Conservation (phyloP, 768 basidiomycete genomes). For the Phlebiopsis flavidoalba region DNA sequence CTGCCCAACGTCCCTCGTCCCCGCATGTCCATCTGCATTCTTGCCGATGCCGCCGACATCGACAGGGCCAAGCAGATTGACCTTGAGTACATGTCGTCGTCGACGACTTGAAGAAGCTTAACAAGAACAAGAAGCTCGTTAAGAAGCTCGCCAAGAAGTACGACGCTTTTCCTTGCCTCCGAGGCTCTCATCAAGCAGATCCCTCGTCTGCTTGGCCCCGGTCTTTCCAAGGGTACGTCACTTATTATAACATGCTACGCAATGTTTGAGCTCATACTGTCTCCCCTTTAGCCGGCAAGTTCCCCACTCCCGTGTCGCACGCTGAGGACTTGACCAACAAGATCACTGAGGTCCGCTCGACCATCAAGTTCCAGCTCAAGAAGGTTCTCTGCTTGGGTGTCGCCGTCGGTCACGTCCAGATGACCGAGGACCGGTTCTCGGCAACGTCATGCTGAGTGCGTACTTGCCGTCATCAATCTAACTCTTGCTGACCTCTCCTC, state of each 20-base stretch:
- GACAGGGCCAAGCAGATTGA: slow-evolving; percentile 98
- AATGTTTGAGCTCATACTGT: not conserved
- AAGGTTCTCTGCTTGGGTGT: slow-evolving; percentile 99
- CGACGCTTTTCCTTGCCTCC: slow-evolving; percentile 96
- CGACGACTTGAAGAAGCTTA: slow-evolving; percentile 99
- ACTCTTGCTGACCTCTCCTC: slow-evolving; percentile 4
- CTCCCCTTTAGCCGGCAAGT: slow-evolving; percentile 75
- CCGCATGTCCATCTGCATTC: slow-evolving; percentile 99
- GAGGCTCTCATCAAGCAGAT: slow-evolving; percentile 99
- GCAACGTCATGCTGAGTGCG: slow-evolving; percentile 95
- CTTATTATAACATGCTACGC: not conserved
- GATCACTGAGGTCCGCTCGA: slow-evolving; percentile 92
- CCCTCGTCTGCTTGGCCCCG: slow-evolving; percentile 97
- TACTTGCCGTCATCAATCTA: not conserved
- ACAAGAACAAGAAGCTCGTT: slow-evolving; percentile 99
- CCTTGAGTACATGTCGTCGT: slow-evolving; percentile 99
- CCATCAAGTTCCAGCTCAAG: slow-evolving; percentile 99
- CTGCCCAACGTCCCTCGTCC: slow-evolving; percentile 96
- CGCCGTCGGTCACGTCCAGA: slow-evolving; percentile 95
- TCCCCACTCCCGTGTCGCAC: slow-evolving; percentile 96
- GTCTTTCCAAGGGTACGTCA: slow-evolving; percentile 91
- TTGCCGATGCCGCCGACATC: slow-evolving; percentile 98
- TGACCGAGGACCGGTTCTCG: slow-evolving; percentile 95
- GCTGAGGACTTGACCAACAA: slow-evolving; percentile 87
- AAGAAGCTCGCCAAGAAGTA: slow-evolving; percentile 99